phyloP scores from a whole-genome alignment of 2,329 filamentous ascomycete genomes.

The Lasiodiplodia citricola region DNA sequence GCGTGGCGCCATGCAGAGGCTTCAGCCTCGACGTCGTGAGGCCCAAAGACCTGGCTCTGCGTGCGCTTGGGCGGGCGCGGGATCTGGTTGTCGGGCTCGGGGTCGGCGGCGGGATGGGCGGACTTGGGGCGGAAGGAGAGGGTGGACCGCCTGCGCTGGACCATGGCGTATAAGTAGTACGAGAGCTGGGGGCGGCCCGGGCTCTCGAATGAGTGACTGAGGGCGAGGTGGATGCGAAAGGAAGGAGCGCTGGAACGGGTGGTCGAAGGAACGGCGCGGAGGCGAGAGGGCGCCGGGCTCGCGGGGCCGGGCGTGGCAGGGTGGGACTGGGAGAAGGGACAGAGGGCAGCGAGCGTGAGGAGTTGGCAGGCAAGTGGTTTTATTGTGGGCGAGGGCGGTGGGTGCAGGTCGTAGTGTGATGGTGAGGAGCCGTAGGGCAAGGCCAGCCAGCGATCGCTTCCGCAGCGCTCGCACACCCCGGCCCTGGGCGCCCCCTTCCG shows the following conservation, averaged over 20 bases:
- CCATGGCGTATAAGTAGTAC: conserved; percentile 22
- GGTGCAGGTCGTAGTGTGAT: not conserved
- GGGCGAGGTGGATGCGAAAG: conserved; percentile 2
- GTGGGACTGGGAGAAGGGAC: conserved; percentile 7
- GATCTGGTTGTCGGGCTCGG: conserved; percentile 36
- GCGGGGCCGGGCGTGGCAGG: conserved; percentile 4
- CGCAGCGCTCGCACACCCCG: not conserved
- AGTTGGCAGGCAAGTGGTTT: conserved; percentile 16
- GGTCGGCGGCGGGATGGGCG: conserved; percentile 46
- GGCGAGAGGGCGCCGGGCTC: conserved; percentile 14
- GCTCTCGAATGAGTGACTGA: conserved; percentile 18
- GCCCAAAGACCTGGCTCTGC: conserved; percentile 44
- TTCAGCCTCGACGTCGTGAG: conserved; percentile 18
- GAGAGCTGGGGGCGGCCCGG: conserved; percentile 13
- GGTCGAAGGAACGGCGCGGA: conserved; percentile 15
- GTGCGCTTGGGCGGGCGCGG: conserved; percentile 39
- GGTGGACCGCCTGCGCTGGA: conserved; percentile 41
- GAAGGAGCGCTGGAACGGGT: conserved; percentile 17
- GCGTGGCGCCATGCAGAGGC: conserved; percentile 11
- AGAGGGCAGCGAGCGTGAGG: conserved; percentile 22
- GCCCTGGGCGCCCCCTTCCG: conserved; percentile 5
- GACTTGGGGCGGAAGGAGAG: conserved; percentile 47
- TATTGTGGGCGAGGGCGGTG: conserved; percentile 13
- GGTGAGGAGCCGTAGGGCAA: conserved; percentile 13
- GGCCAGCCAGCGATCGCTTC: conserved; percentile 15